These are phyloP conservation scores for Trichoderma oligosporum DNA, from an alignment of 2,329 filamentous ascomycete genomes.

Conservation along the genomic window DNA sequence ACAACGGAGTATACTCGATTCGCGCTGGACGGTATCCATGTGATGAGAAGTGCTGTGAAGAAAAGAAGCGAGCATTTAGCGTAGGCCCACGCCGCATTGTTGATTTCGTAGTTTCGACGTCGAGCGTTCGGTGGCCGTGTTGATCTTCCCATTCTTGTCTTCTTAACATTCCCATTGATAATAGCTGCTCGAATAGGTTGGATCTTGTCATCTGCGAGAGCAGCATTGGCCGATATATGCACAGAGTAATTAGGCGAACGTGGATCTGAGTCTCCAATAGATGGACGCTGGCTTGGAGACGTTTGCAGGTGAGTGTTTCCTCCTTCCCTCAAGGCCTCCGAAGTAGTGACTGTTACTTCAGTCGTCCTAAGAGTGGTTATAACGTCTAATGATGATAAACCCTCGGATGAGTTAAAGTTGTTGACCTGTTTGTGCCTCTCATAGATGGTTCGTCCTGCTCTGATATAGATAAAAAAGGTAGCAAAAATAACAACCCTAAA, in stretches of 20 bases:
- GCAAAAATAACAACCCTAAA: slow-evolving; percentile 56
- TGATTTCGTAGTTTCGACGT: slow-evolving; percentile 48
- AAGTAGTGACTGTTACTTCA: slow-evolving; percentile 60
- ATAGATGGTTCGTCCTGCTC: slow-evolving; percentile 64
- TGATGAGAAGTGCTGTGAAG: slow-evolving; percentile 67
- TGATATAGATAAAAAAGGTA: slow-evolving; percentile 63
- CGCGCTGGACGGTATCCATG: slow-evolving; percentile 72
- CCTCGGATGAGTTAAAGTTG: slow-evolving; percentile 49
- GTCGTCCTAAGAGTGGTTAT: slow-evolving; percentile 54
- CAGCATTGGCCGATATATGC: slow-evolving; percentile 42
- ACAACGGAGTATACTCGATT: slow-evolving; percentile 72
- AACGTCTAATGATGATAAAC: slow-evolving; percentile 42
- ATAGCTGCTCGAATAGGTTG: slow-evolving; percentile 28
- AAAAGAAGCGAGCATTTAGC: slow-evolving; percentile 68
- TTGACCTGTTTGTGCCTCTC: slow-evolving; percentile 60
- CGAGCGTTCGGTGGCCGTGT: slow-evolving; percentile 21
- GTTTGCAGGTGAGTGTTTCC: slow-evolving; percentile 26
- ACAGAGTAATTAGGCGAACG: slow-evolving; percentile 44
- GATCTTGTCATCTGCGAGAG: slow-evolving; percentile 23
- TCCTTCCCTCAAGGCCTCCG: slow-evolving; percentile 30
- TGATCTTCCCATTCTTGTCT: neutral
- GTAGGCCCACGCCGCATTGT: slow-evolving; percentile 64
- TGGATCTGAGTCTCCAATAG: slow-evolving; percentile 10
- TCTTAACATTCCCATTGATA: neutral
- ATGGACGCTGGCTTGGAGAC: slow-evolving; percentile 19